Evolutionary conservation across 2,329 filamentous ascomycete species (phyloP), one percentile per base, ranked within the genome.

Genomic region (Pseudogymnoascus sp.): DNA sequence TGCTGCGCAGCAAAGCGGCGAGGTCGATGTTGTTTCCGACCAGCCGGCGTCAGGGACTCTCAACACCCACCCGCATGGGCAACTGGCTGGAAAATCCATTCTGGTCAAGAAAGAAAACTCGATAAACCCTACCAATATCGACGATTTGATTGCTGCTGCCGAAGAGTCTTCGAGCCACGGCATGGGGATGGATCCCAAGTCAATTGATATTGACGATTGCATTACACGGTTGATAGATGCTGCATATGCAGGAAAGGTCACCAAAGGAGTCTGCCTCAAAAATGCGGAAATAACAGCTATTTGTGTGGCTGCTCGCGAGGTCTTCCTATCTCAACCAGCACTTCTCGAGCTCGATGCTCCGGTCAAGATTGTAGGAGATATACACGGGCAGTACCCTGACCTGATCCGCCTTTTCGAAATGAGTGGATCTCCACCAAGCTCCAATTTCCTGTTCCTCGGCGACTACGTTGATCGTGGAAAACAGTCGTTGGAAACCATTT

Each of bases 391-490:
- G 76, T 97, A 96, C 75, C 96, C 92, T 10, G 93, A 97, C 75
- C 79, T 97, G 61, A 95, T 97, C 71, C 87, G 93, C 67, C 91
- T 97, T 84, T 97, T 97, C 72, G 93, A 97, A 75, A 97, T 97
- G 92, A 97, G 93, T 73, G 93, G 93, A 4, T 97, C 97, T 72
- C 93, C 93, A 6, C 93, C 93, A 1, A 88, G 84, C 66, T 85
- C 92, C 40, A 97, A 97, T 78, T 97, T 91, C 73, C 82, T 97
- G 60, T 97, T 97, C 77, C 80, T 97, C 3, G 93, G 93, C 61
- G 93, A 97, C 75, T 97, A 97, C 73, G 93, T 97, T 71, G 93
- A 97, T 75, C 87, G 93, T 62, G 93, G 93, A 70, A 97, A 97
- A 79, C 92, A 97, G 75, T 95, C 91, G 44, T 80, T 97, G 65